Conservation (phyloP, 129 eudicot genomes). For the Pseudognaphalium luteoalbum region DNA sequence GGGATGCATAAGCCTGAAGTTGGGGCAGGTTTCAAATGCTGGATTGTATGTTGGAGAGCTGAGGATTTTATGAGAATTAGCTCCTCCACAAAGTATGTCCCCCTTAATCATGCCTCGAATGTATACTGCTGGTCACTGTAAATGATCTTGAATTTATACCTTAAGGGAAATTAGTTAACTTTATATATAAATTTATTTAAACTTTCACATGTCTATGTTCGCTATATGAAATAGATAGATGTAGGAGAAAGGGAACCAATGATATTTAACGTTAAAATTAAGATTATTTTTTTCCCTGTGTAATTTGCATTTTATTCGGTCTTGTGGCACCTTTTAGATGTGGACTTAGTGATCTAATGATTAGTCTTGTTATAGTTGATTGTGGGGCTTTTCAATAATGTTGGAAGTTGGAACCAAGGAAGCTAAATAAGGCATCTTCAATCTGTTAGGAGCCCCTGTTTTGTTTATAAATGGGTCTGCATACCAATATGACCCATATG, state of each 20-base stretch:
- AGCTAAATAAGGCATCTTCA: too few species aligned
- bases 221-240: neutral
- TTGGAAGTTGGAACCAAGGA: too few species aligned
- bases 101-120: constrained; percentile 20
- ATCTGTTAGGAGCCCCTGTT: too few species aligned
- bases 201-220: neutral
- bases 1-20: constrained; percentile 25
- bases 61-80: constrained; percentile 11
- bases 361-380: too few species aligned
- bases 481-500: neutral
- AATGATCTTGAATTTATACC: constrained; percentile 4
- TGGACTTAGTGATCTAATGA: too few species aligned
- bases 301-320: neutral
- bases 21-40: constrained; percentile 10
- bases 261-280: neutral
- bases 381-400: too few species aligned
- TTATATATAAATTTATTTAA: neutral
- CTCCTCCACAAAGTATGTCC: constrained; percentile 19
- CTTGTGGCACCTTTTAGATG: too few species aligned
- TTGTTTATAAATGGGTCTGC: neutral
- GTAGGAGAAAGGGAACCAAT: neutral
- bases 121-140: constrained; percentile 21
- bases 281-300: neutral
- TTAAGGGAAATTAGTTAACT: neutral
- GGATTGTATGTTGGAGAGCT: constrained; percentile 16